A percentile compares a stretch with the other conserved stretches of the same genome.
Conservation (phyloP, 1,284 basidiomycete genomes). For the Puccinia brachypodii region DNA sequence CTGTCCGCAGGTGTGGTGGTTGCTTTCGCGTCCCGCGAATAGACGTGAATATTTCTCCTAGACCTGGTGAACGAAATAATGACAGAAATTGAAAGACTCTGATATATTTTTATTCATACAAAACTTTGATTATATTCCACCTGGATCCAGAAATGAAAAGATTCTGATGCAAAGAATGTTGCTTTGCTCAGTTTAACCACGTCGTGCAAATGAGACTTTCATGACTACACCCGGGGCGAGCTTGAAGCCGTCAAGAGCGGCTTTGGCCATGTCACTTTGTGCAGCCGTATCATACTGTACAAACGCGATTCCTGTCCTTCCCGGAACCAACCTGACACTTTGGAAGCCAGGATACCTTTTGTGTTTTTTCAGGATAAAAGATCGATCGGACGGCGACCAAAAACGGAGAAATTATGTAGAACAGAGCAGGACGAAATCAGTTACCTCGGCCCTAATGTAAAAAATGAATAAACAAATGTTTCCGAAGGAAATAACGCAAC, state of each 20-base stretch:
- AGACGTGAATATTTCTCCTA: background rate
- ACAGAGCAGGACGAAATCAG: background rate
- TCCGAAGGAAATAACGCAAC: constrained; percentile 61
- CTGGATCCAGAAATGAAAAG: background rate
- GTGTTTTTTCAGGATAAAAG: constrained; percentile 53
- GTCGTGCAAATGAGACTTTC: constrained; percentile 61
- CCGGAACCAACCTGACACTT: constrained; percentile 67
- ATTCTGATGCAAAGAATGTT: background rate
- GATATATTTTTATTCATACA: background rate
- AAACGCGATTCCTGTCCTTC: constrained; percentile 65
- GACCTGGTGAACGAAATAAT: too few relatives aligned
- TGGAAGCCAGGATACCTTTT: constrained; percentile 71
- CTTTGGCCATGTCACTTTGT: constrained; percentile 71
- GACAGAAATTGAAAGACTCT: background rate
- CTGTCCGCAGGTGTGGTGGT: too few relatives aligned
- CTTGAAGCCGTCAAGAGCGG: constrained; percentile 73
- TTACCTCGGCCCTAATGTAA: background rate
- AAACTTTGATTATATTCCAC: constrained; percentile 1
- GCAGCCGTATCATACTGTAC: constrained; percentile 71
- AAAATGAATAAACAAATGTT: background rate
- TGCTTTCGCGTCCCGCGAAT: background rate
- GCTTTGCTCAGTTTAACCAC: background rate
- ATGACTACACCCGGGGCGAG: constrained; percentile 78
- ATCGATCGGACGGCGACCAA: constrained; percentile 12
- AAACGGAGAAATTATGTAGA: background rate